These are phyloP conservation scores for Ceratocystis eucalypticola DNA, from an alignment of 2,329 filamentous ascomycete species.

Conservation along the genomic window DNA sequence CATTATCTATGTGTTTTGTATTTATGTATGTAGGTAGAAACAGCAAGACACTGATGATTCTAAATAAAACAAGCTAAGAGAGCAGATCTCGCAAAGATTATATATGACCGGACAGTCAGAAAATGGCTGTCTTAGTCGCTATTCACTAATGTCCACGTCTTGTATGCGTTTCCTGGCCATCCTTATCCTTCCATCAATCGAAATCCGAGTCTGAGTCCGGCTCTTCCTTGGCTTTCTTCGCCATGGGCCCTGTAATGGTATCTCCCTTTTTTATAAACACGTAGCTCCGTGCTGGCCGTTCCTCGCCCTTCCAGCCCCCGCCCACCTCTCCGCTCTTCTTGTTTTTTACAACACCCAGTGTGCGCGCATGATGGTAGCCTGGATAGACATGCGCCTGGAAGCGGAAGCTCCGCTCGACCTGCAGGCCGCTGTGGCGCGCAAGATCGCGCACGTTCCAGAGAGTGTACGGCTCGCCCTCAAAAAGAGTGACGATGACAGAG, in stretches of 20 bases:
- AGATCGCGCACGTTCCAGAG: conserved; percentile 90
- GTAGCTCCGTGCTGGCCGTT: conserved; percentile 41
- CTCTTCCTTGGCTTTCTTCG: conserved; percentile 27
- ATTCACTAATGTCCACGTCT: background rate
- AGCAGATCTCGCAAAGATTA: background rate
- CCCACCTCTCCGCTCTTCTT: conserved; percentile 33
- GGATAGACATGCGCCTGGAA: conserved; percentile 57
- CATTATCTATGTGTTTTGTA: too few relatives aligned
- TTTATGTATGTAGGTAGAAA: too few relatives aligned
- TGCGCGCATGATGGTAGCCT: conserved; percentile 60
- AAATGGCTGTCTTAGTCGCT: background rate
- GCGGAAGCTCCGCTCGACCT: conserved; percentile 54
- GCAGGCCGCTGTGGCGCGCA: conserved; percentile 60
- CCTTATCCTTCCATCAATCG: background rate
- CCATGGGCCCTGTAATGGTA: conserved; percentile 23
- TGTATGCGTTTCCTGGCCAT: too few relatives aligned
- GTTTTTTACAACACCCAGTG: conserved; percentile 49
- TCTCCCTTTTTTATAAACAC: conserved; percentile 49
- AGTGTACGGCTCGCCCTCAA: conserved; percentile 88
- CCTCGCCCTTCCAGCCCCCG: conserved; percentile 32
- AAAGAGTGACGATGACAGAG: conserved; percentile 68
- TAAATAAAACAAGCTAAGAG: background rate
- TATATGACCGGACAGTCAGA: background rate
- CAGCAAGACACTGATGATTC: background rate
- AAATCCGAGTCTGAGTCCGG: conserved; percentile 23